Base-by-base conservation (phyloP, 352 stramenopile genomes). In the Phytophthora agathidicida region DNA sequence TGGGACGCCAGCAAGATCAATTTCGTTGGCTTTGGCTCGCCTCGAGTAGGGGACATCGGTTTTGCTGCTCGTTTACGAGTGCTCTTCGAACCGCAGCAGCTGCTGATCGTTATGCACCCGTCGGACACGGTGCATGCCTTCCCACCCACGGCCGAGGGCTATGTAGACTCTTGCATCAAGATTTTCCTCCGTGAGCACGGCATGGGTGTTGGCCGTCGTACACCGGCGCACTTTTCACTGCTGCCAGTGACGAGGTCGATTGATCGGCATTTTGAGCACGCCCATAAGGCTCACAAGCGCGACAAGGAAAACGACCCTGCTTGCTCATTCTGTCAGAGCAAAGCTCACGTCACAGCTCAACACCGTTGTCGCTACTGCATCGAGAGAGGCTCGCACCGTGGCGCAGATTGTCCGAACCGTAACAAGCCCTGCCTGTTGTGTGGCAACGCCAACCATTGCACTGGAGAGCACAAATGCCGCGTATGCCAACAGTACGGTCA, bases 51-150 rank as follows among this genome's bases (percentile, higher is more conserved):
- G 2, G 86, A 95, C 33, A 76, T 87, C 26, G 83, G 83, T 28
- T 91, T 95, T 68, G 86, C 86, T 1, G 77, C 86, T 31, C 76
- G 83, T 2, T 57, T 95, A 35, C 74, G 80, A 14, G 51, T 93
- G 35, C 70, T 95, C 7, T 95, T 92, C 48, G 76, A 91, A 17
- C 74, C 81, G 4, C 77, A 93, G 47, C 86, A 95, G 39, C 50
- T 93, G 10, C 46, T 95, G 11, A 91, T 93, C 47, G 77, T 95
- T 7, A 95, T 95, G 86, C 82, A 95, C 36, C 83, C 86, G 10
- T 88, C 81, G 1, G 86, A 95, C 52, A 79, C 74, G 2, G 84
- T 95, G 13, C 86, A 95, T 48, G 86, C 86, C 14, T 95, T 93
- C 58, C 86, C 86, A 35, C 82, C 86, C 8, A 93, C 80, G 1